These are phyloP conservation scores for Cladophialophora psammophila DNA, from an alignment of 2,329 filamentous ascomycete genomes.

Conservation along the genomic window DNA sequence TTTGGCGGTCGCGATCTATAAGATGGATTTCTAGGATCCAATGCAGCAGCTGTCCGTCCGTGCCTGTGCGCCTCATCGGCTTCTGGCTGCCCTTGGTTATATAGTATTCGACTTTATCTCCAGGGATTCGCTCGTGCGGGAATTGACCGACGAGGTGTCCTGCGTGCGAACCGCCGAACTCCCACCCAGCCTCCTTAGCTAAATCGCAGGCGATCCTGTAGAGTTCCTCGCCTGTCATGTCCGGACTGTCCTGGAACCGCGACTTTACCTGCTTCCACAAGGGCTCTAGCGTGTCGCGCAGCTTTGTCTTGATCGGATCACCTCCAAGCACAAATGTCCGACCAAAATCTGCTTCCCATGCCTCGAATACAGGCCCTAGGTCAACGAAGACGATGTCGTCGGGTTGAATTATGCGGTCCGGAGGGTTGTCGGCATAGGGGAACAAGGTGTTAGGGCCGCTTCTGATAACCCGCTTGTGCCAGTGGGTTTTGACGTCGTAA, in stretches of 20 bases:
- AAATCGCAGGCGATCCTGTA: constrained; percentile 53
- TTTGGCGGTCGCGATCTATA: constrained; percentile 48
- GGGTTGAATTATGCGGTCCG: constrained; percentile 55
- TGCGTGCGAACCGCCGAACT: constrained; percentile 55
- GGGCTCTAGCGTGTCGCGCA: constrained; percentile 58
- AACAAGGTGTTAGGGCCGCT: constrained; percentile 59
- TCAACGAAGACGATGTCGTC: constrained; percentile 63
- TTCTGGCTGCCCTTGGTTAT: constrained; percentile 55
- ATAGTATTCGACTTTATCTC: constrained; percentile 56
- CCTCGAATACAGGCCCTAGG: constrained; percentile 61
- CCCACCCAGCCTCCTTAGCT: constrained; percentile 52
- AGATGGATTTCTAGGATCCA: constrained; percentile 62
- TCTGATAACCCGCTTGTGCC: constrained; percentile 62
- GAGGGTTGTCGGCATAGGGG: constrained; percentile 59
- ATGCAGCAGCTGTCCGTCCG: constrained; percentile 54
- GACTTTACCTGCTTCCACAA: constrained; percentile 56
- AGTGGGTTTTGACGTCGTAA: constrained; percentile 58
- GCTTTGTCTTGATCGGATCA: constrained; percentile 54
- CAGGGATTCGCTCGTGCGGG: constrained; percentile 60
- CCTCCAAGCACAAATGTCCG: constrained; percentile 60
- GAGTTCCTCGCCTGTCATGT: constrained; percentile 59
- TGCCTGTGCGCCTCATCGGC: constrained; percentile 50
- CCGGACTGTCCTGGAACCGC: constrained; percentile 48
- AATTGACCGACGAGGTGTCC: constrained; percentile 62
- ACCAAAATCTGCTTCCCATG: constrained; percentile 63